A percentile compares a stretch with the other conserved stretches of the same genome.
Conservation (phyloP, 2,329 filamentous ascomycete species). For the Phaeosphaeria sp. region DNA sequence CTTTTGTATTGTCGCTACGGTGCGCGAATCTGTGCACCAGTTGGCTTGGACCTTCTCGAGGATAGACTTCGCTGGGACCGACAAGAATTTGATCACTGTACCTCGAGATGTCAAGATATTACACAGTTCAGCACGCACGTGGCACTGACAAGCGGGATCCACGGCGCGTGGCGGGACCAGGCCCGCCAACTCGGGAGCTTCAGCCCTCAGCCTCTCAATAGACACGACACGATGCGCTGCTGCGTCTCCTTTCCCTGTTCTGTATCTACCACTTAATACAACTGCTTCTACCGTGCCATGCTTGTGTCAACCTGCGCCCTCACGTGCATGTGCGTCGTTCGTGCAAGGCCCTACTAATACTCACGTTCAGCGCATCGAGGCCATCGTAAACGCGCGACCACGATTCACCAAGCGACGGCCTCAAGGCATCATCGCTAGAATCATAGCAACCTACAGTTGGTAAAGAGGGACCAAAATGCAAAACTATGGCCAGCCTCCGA, state of each 20-base stretch:
- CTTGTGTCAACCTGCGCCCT: constrained; percentile 15
- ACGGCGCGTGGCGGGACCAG: constrained; percentile 20
- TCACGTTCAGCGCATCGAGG: constrained; percentile 16
- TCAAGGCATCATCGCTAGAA: too few relatives aligned
- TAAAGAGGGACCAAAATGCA: too few relatives aligned
- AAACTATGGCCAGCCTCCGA: constrained; percentile 39
- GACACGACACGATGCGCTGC: constrained; percentile 15
- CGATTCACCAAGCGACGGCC: too few relatives aligned
- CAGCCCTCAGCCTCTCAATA: constrained; percentile 38
- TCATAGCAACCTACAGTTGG: too few relatives aligned
- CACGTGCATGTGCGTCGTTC: constrained; percentile 13
- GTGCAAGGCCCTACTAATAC: constrained; percentile 21
- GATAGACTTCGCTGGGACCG: too few relatives aligned
- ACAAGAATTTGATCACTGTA: too few relatives aligned
- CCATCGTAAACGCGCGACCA: constrained; percentile 3
- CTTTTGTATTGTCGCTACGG: too few relatives aligned
- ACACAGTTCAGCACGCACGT: background rate
- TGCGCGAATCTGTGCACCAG: too few relatives aligned
- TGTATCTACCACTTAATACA: constrained; percentile 20
- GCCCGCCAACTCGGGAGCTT: constrained; percentile 10
- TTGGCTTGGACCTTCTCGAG: too few relatives aligned
- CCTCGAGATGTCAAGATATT: background rate
- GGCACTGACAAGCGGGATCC: constrained; percentile 15
- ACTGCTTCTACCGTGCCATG: background rate
- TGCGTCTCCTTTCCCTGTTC: constrained; percentile 13